phyloP scores from a whole-genome alignment of 177 flowering plant species.

The Vitis hybrid region DNA sequence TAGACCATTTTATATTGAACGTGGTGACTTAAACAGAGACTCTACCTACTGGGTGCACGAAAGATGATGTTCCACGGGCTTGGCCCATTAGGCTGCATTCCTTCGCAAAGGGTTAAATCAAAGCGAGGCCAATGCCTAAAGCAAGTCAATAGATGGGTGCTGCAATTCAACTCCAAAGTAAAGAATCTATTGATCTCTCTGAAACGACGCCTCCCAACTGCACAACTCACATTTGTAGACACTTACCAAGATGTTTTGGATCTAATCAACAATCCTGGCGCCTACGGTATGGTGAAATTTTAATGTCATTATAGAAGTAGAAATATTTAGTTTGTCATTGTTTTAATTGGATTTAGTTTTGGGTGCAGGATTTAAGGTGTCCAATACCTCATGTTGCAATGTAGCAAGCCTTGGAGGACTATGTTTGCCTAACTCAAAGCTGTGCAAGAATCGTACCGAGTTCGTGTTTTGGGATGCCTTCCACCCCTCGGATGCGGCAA shows the following conservation, averaged over 20 bases:
- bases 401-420: constrained; percentile 72
- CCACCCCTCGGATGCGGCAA: constrained; percentile 87
- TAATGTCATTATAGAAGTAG: too few species aligned
- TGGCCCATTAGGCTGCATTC: constrained; percentile 87
- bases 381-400: constrained; percentile 78
- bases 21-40: constrained; percentile 29
- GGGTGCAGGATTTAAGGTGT: constrained; percentile 50
- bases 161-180: constrained; percentile 54
- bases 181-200: constrained; percentile 32
- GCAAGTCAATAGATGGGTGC: constrained; percentile 57
- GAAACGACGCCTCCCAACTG: constrained; percentile 39
- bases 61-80: constrained; percentile 62
- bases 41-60: constrained; percentile 63
- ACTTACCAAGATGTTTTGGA: constrained; percentile 55
- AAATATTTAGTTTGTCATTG: not conserved
- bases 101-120: constrained; percentile 78
- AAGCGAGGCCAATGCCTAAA: constrained; percentile 55
- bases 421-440: constrained; percentile 70
- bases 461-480: constrained; percentile 93
- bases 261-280: constrained; percentile 49
- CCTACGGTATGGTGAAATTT: constrained; percentile 37
- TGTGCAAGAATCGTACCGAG: constrained; percentile 55
- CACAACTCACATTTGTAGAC: constrained; percentile 52
- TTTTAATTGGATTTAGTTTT: too few species aligned
- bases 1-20: not conserved